Evolutionary conservation across 2,329 filamentous ascomycete species (phyloP), one percentile per base, ranked within the genome.

Genomic region (Aspergillus caelatus): DNA sequence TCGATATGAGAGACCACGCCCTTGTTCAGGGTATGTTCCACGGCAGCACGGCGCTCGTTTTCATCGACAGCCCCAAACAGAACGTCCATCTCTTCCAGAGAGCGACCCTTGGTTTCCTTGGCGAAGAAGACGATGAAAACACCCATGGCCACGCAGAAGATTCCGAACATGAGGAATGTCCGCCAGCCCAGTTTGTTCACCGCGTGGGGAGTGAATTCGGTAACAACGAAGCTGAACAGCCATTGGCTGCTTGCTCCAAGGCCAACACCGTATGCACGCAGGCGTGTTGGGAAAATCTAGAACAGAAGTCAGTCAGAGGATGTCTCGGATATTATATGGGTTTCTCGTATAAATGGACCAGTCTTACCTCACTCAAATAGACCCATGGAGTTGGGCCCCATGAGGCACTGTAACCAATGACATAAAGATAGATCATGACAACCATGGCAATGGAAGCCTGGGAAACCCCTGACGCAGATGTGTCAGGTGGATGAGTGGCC

Each of bases 401-500:
- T 2, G 70, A 73, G 26, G 66, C 62, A 12, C 65, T 69, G 53
- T 73, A 74, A 8, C 71, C 67, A 34, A 74, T 73, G 11, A 70
- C 72, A 36, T 84, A 83, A 6, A 85, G 80, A 71, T 83, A 85
- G 58, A 85, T 78, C 72, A 85, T 84, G 10, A 81, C 79, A 56
- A 85, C 72, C 71, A 77, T 76, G 26, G 72, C 74, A 57, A 72
- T 72, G 3, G 73, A 75, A 5, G 75, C 74, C 3, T 64, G 58
- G 1, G 76, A 78, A 56, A 78, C 73, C 12, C 60, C 65, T 26
- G 59, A 64, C 12, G 71, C 55, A 16, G 69, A 66, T 6, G 69
- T 30, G 36, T 76, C 62, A 3, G 75, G 77, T 1, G 77, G 77
- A 43, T 78, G 61, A 1, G 73, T 76, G 19, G 70, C 73, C 60